phyloP scores from a whole-genome alignment of 176 grass and related monocot species.

The Luzula sylvatica region DNA sequence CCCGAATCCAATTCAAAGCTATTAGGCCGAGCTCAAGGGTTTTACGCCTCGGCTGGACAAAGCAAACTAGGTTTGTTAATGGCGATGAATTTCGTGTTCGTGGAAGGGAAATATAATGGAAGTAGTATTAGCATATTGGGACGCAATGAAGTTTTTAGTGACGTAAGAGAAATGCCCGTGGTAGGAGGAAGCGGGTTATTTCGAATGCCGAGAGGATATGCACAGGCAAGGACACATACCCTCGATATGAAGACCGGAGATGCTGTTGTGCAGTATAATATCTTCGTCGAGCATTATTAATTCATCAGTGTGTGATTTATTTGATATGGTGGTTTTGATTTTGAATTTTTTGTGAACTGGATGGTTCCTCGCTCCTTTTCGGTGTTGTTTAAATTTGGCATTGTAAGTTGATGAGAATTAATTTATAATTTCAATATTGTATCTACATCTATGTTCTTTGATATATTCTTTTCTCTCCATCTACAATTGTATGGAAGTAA shows the following conservation, averaged over 20 bases:
- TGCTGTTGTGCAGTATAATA: conserved; percentile 57
- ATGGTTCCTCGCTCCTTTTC: too few relatives aligned
- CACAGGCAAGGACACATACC: conserved; percentile 29
- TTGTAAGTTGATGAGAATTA: too few relatives aligned
- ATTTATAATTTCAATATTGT: too few relatives aligned
- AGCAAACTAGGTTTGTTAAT: conserved; percentile 30
- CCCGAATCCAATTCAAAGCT: conserved; percentile 8
- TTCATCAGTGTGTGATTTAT: too few relatives aligned
- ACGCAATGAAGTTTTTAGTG: conserved; percentile 32
- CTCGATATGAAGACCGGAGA: not conserved
- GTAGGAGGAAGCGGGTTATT: conserved; percentile 62
- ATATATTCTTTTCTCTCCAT: too few relatives aligned
- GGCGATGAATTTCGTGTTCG: conserved; percentile 71
- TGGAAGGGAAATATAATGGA: conserved; percentile 51
- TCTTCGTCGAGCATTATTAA: conserved; percentile 25
- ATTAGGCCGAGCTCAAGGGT: conserved; percentile 61
- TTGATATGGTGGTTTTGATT: too few relatives aligned
- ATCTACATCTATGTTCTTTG: too few relatives aligned
- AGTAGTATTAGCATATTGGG: conserved; percentile 49
- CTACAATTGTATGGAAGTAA: too few relatives aligned
- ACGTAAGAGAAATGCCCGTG: conserved; percentile 59
- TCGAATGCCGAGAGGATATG: conserved; percentile 41
- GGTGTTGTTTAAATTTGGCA: too few relatives aligned
- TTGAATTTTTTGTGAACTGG: too few relatives aligned
- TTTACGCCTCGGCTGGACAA: conserved; percentile 40